Conservation (phyloP, 441 rosid genomes). For the Gossypium laxum region DNA sequence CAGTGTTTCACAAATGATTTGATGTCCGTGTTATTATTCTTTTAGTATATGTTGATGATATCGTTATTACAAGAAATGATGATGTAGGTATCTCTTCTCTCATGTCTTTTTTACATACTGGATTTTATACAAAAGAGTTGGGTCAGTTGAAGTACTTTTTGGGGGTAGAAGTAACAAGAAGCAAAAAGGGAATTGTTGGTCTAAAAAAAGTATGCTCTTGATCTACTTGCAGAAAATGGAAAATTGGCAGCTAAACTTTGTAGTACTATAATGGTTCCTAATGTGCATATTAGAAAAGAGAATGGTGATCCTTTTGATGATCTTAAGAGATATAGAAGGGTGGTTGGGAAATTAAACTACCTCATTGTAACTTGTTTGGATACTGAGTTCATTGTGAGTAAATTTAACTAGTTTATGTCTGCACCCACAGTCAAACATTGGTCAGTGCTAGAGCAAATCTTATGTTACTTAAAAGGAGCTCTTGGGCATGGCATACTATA, state of each 20-base stretch:
- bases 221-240: neutral
- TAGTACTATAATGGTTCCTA: neutral
- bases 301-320: neutral
- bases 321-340: neutral
- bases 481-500: neutral
- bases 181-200: neutral
- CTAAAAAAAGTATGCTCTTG: neutral
- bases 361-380: neutral
- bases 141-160: neutral
- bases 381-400: neutral
- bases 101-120: neutral
- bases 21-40: neutral
- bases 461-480: neutral
- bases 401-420: neutral
- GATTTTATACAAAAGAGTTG: neutral
- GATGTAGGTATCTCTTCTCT: neutral
- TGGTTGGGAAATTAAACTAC: constrained; percentile 12
- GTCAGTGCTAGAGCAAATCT: neutral
- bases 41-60: neutral
- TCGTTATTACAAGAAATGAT: neutral
- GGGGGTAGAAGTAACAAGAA: neutral
- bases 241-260: neutral
- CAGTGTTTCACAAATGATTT: neutral
- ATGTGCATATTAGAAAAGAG: neutral
- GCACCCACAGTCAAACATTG: neutral